Base-by-base conservation (phyloP, 352 stramenopile species). In the Pythium grandisporangium region DNA sequence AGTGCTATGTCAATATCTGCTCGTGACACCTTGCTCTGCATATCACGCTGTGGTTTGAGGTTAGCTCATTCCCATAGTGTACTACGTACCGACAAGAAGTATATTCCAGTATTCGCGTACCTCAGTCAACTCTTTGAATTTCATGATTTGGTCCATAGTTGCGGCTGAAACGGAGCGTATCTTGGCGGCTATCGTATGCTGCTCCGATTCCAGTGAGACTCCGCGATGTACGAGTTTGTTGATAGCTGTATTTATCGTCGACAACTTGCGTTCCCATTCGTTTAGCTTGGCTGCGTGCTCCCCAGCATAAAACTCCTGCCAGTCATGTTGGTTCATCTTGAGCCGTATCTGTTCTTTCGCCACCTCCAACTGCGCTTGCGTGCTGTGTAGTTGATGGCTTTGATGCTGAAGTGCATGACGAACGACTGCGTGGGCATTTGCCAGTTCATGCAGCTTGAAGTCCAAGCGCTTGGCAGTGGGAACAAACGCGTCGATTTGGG, bases 401-500 rank as follows among this genome's bases (percentile, higher is more conserved):
- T n/a, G n/a, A n/a, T n/a, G n/a, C n/a, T n/a, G n/a, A n/a, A n/a
- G n/a, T n/a, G n/a, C n/a, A n/a, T n/a, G n/a, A n/a, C n/a, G n/a
- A n/a, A n/a, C n/a, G n/a, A n/a, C n/a, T n/a, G n/a, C n/a, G n/a
- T n/a, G n/a, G n/a, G n/a, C n/a, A n/a, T n/a, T n/a, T n/a, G n/a
- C n/a, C n/a, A n/a, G n/a, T n/a, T n/a, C n/a, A n/a, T n/a, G n/a
- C n/a, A n/a, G n/a, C n/a, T n/a, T n/a, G n/a, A n/a, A n/a, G n/a
- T n/a, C n/a, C n/a, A n/a, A n/a, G n/a, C 61, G 42, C 2, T 48
- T 45, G 16, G 56, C 66, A 21, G 61, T 60, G 11, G 67, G 67
- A 12, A 56, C 57, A 26, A 86, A 84, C 29, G 58, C 38, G 8
- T 74, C 57, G 53, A 87, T 83, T 42, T 75, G 72, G 16, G 60